Percentiles rank a stretch among this genome's conserved stretches.
phyloP scores from a whole-genome alignment of 148 eudicot species.

The Cornus florida region DNA sequence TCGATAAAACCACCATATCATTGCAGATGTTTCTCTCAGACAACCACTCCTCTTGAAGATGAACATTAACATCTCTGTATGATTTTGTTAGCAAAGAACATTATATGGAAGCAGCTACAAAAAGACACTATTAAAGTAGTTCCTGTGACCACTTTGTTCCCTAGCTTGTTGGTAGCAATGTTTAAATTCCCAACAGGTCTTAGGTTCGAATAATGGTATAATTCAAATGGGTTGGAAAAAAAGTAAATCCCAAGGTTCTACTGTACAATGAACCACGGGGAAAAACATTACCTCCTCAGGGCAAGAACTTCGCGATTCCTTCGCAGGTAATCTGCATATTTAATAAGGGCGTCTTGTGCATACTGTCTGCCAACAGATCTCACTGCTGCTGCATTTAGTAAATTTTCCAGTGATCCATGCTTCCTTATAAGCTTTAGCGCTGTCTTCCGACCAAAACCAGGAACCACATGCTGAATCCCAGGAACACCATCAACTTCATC shows the following conservation, averaged over 20 bases:
- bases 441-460: conserved; percentile 84
- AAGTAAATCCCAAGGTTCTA: too few species aligned
- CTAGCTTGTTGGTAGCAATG: too few species aligned
- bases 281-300: conserved; percentile 60
- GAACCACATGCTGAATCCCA: conserved; percentile 82
- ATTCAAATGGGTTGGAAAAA: too few species aligned
- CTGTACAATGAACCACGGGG: background rate
- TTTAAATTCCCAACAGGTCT: too few species aligned
- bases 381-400: conserved; percentile 76
- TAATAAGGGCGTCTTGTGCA: conserved; percentile 85
- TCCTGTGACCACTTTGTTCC: too few species aligned
- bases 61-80: conserved; percentile 64
- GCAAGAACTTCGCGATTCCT: conserved; percentile 83
- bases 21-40: conserved; percentile 55
- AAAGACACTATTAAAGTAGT: background rate
- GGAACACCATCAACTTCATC: conserved; percentile 94
- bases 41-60: conserved; percentile 78
- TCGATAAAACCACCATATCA: conserved; percentile 45
- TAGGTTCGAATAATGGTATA: too few species aligned
- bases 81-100: background rate
- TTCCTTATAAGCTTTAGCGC: conserved; percentile 80
- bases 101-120: background rate
- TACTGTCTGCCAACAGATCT: conserved; percentile 82
- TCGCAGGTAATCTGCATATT: conserved; percentile 65
- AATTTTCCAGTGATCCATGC: conserved; percentile 74